phyloP scores from a whole-genome alignment of 495 filamentous ascomycete species.

The Chlorociboria aeruginascens region DNA sequence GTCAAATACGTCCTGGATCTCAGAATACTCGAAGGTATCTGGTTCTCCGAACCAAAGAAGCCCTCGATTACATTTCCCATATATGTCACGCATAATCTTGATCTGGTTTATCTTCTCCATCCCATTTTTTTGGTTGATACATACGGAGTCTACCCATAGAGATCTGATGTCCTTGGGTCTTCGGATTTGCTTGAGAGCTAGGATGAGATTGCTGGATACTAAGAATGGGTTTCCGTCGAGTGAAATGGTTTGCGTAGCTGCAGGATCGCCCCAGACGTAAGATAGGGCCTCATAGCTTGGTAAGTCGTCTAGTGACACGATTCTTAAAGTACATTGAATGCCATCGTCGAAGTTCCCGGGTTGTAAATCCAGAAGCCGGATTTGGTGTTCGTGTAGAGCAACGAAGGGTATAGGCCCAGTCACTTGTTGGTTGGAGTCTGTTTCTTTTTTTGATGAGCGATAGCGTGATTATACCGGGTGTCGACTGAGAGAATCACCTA shows the following conservation, averaged over 20 bases:
- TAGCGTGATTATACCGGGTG: too few relatives aligned
- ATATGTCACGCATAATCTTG: neutral
- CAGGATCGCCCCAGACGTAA: neutral
- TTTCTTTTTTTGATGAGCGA: too few relatives aligned
- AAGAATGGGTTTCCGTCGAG: neutral
- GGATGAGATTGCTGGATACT: neutral
- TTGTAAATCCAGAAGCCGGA: neutral
- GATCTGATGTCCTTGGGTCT: neutral
- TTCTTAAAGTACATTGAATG: neutral
- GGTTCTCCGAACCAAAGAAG: neutral
- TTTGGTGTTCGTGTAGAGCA: slow-evolving; percentile 9
- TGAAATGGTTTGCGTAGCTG: neutral
- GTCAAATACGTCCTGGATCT: neutral
- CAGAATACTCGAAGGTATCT: neutral
- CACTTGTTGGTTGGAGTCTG: too few relatives aligned
- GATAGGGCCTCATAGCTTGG: neutral
- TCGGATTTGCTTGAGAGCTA: neutral
- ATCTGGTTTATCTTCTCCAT: neutral
- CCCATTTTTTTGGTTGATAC: neutral
- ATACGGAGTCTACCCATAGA: neutral
- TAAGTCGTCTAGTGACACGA: neutral
- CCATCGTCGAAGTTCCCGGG: neutral
- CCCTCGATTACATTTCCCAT: neutral
- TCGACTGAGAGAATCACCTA: too few relatives aligned
- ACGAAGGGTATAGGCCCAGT: too few relatives aligned